Evolutionary conservation across 805 yeast genomes (phyloP).

Genomic region (Hanseniaspora clermontiae): DNA sequence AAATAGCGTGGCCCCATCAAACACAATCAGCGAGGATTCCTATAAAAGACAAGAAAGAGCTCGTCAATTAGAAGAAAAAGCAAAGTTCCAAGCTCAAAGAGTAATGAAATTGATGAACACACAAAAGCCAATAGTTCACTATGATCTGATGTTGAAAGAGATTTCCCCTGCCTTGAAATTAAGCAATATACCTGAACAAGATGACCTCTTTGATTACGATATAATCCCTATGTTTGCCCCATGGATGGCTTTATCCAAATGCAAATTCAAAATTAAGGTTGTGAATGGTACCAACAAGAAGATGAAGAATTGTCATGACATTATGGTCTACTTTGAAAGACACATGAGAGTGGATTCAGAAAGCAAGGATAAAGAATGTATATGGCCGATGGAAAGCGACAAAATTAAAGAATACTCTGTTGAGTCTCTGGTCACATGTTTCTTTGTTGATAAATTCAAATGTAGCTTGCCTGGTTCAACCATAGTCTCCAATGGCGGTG

Average conservation of each 20-base stretch:
- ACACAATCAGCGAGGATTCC: conserved; percentile 17
- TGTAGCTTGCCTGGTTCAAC: conserved; percentile 37
- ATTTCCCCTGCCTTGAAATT: conserved; percentile 37
- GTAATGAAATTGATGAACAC: conserved; percentile 26
- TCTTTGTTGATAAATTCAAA: conserved; percentile 64
- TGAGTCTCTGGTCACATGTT: conserved; percentile 50
- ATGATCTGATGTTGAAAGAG: conserved; percentile 32
- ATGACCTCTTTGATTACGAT: conserved; percentile 2
- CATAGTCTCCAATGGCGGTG: conserved; percentile 17
- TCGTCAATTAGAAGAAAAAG: conserved; percentile 21
- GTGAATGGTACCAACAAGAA: conserved; percentile 71
- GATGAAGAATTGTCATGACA: conserved; percentile 71
- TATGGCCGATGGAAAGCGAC: conserved; percentile 62
- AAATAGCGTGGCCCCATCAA: conserved; percentile 22
- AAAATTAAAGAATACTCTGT: conserved; percentile 44
- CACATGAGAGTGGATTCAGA: conserved; percentile 35
- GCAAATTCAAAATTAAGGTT: conserved; percentile 69
- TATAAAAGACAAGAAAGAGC: conserved; percentile 22
- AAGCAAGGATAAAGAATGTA: conserved; percentile 37
- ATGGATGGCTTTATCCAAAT: conserved; percentile 65
- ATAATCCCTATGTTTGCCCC: conserved; percentile 73
- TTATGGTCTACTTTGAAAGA: conserved; percentile 41
- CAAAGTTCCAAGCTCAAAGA: conserved; percentile 31
- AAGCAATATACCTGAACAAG: conserved; percentile 29
- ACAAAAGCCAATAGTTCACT: conserved; percentile 35